A percentile compares a stretch with the other conserved stretches of the same genome.
phyloP scores from a whole-genome alignment of 225 moss, liverwort and hornwort genomes.

The Polytrichum formosum region DNA sequence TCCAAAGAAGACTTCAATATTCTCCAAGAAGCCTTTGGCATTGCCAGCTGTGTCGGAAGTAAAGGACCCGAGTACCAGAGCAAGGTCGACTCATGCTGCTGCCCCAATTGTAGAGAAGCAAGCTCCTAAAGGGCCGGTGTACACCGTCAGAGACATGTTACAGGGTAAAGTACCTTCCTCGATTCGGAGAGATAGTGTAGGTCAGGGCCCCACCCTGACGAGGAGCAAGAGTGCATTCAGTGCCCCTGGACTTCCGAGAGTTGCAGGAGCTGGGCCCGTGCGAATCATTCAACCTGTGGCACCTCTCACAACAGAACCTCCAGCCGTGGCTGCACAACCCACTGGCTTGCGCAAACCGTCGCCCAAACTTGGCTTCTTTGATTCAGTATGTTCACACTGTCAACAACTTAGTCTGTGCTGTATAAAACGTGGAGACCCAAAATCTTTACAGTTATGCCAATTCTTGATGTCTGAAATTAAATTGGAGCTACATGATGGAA shows the following conservation, averaged over 20 bases:
- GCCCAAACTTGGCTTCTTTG: conserved; percentile 68
- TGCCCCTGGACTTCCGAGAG: conserved; percentile 30
- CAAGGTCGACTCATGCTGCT: conserved; percentile 11
- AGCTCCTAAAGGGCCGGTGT: conserved; percentile 19
- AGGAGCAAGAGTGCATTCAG: conserved; percentile 48
- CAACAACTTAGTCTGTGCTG: background rate
- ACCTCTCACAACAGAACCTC: conserved; percentile 16
- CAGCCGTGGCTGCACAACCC: conserved; percentile 28
- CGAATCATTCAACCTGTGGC: conserved; percentile 12
- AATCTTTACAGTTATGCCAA: too few relatives aligned
- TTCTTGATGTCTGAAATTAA: too few relatives aligned
- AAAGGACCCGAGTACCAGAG: conserved; percentile 29
- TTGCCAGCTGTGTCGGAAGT: conserved; percentile 41
- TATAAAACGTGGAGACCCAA: too few relatives aligned
- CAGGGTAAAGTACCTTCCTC: conserved; percentile 30
- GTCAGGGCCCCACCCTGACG: conserved; percentile 27
- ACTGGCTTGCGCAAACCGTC: conserved; percentile 61
- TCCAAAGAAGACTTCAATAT: conserved; percentile 16
- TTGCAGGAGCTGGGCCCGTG: conserved; percentile 11
- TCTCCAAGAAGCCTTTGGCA: conserved; percentile 21
- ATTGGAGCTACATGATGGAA: too few relatives aligned
- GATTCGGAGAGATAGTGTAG: conserved; percentile 16
- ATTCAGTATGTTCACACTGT: conserved; percentile 34
- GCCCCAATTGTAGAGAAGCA: conserved; percentile 10
- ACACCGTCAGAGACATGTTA: conserved; percentile 42